A percentile compares a stretch with the other conserved stretches of the same genome.
These are phyloP conservation scores for Saturnispora silvae DNA, from an alignment of 805 yeast genomes.

Conservation along the genomic window DNA sequence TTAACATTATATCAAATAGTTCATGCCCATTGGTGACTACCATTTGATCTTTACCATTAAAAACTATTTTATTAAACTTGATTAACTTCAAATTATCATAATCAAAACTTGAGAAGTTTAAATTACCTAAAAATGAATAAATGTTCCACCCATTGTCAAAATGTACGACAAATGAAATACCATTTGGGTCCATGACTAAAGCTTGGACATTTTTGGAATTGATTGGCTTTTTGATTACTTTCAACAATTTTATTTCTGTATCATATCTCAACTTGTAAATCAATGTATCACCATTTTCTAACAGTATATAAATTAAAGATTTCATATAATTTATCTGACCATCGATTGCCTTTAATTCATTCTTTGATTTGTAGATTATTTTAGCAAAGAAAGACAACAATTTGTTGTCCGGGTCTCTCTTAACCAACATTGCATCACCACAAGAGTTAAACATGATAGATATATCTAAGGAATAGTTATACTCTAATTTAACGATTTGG, in stretches of 20 bases:
- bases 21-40: slow-evolving; percentile 23
- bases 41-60: slow-evolving; percentile 25
- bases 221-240: slow-evolving; percentile 27
- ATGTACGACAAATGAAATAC: slow-evolving; percentile 20
- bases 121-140: slow-evolving; percentile 37
- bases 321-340: slow-evolving; percentile 32
- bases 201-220: slow-evolving; percentile 25
- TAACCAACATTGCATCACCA: slow-evolving; percentile 24
- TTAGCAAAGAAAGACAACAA: slow-evolving; percentile 18
- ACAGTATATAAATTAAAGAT: slow-evolving; percentile 30
- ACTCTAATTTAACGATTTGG: slow-evolving; percentile 13
- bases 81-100: slow-evolving; percentile 20
- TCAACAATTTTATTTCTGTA: slow-evolving; percentile 20
- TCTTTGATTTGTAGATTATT: slow-evolving; percentile 14
- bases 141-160: slow-evolving; percentile 37
- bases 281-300: slow-evolving; percentile 27
- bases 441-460: slow-evolving; percentile 24
- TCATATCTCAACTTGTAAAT: slow-evolving; percentile 30
- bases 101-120: slow-evolving; percentile 32
- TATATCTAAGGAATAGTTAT: slow-evolving; percentile 18
- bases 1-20: slow-evolving; percentile 21
- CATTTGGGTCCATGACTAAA: slow-evolving; percentile 20
- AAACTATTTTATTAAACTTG: slow-evolving; percentile 13
- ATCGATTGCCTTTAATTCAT: slow-evolving; percentile 12
- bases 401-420: slow-evolving; percentile 2